phyloP scores from a whole-genome alignment of 1,284 basidiomycete genomes.

The Boletus smithii region DNA sequence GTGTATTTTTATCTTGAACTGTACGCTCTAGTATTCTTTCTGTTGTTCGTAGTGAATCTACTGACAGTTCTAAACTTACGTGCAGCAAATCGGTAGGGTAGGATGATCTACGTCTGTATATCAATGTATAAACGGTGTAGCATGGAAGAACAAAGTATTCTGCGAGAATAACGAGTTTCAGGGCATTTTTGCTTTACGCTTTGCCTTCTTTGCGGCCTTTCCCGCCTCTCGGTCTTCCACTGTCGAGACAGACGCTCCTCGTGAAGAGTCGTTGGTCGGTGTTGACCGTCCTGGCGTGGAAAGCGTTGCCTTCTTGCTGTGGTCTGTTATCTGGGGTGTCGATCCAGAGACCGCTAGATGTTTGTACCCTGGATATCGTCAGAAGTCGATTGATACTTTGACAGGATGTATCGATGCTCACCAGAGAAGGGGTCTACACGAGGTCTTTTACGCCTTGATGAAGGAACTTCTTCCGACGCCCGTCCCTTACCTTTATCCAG shows the following conservation, averaged over 20 bases:
- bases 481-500: constrained; percentile 45
- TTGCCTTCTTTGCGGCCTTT: constrained; percentile 25
- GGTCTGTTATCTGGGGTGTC: neutral
- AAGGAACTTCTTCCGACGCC: constrained; percentile 24
- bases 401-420: constrained; percentile 27
- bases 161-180: constrained; percentile 15
- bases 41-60: constrained; percentile 10
- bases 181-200: constrained; percentile 22
- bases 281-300: neutral
- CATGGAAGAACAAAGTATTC: constrained; percentile 1
- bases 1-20: constrained; percentile 24
- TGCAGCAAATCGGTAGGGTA: constrained; percentile 11
- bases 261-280: constrained; percentile 8
- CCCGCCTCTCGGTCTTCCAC: constrained; percentile 12
- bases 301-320: constrained; percentile 14
- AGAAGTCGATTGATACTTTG: neutral
- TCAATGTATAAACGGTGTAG: constrained; percentile 18
- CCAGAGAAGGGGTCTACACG: constrained; percentile 64
- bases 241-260: constrained; percentile 9
- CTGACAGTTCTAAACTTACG: constrained; percentile 19
- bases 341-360: constrained; percentile 14
- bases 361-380: constrained; percentile 31
- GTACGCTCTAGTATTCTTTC: constrained; percentile 22
- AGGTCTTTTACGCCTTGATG: constrained; percentile 49
- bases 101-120: constrained; percentile 14